Percentiles rank a stretch among this genome's conserved stretches.
These are phyloP conservation scores for Ramalina intermedia DNA, from an alignment of 495 filamentous ascomycete species.

Conservation along the genomic window DNA sequence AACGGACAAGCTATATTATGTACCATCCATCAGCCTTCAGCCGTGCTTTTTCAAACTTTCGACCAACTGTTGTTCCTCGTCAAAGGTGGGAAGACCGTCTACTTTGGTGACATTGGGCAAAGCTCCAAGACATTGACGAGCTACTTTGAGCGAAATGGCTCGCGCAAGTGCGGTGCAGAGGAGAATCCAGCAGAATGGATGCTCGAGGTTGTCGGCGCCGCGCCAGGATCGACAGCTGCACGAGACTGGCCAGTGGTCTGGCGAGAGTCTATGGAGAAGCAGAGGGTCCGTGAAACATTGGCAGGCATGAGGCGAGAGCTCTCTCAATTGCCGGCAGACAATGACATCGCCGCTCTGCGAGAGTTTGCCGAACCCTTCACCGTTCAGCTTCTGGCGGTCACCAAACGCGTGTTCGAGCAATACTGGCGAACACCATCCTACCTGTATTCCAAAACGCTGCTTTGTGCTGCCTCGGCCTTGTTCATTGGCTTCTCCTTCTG, in stretches of 20 bases:
- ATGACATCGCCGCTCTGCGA: slow-evolving; percentile 24
- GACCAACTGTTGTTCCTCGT: slow-evolving; percentile 76
- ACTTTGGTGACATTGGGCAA: slow-evolving; percentile 80
- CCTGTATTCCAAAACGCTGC: slow-evolving; percentile 57
- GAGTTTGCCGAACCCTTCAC: slow-evolving; percentile 42
- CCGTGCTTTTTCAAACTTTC: slow-evolving; percentile 82
- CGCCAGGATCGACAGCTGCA: slow-evolving; percentile 60
- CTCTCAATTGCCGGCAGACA: slow-evolving; percentile 7
- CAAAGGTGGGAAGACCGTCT: slow-evolving; percentile 69
- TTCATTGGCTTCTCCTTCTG: slow-evolving; percentile 89
- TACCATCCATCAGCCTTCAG: slow-evolving; percentile 87
- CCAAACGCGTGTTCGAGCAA: slow-evolving; percentile 61
- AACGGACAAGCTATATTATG: slow-evolving; percentile 78
- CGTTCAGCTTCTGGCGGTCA: slow-evolving; percentile 37
- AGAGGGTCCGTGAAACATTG: slow-evolving; percentile 52
- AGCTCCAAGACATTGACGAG: slow-evolving; percentile 55
- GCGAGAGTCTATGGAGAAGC: slow-evolving; percentile 61
- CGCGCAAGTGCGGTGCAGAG: slow-evolving; percentile 51
- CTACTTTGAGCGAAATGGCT: slow-evolving; percentile 77
- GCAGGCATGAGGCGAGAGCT: slow-evolving; percentile 40
- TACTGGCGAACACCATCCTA: slow-evolving; percentile 85
- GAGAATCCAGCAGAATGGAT: slow-evolving; percentile 95
- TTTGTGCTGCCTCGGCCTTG: slow-evolving; percentile 39
- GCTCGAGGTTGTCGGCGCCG: slow-evolving; percentile 84
- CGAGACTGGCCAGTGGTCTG: slow-evolving; percentile 76